Conservation (phyloP, 768 basidiomycete species). For the Termitomyces sp. region DNA sequence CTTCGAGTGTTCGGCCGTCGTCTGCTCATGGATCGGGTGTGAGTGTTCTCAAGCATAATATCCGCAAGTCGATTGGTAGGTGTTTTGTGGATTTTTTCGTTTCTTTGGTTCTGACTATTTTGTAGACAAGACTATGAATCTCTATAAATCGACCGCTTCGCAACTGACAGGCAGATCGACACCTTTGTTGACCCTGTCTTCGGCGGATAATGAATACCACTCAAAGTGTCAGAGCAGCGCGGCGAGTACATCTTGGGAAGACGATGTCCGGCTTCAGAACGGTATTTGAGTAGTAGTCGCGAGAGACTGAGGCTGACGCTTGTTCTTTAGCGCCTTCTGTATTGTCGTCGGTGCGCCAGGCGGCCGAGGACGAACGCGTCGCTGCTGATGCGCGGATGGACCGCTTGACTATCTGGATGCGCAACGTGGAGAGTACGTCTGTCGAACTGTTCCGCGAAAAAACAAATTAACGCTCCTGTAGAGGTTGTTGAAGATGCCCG, state of each 20-base stretch:
- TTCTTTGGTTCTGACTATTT: background rate
- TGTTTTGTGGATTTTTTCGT: background rate
- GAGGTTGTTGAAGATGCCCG: constrained; percentile 81
- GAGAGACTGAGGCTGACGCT: background rate
- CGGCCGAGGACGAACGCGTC: constrained; percentile 44
- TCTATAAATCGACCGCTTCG: constrained; percentile 60
- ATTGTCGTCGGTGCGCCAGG: constrained; percentile 48
- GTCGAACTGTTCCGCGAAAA: background rate
- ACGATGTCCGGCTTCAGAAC: constrained; percentile 36
- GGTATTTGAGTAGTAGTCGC: constrained; percentile 21
- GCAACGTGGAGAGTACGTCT: constrained; percentile 74
- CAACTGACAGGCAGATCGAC: constrained; percentile 39
- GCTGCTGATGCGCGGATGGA: constrained; percentile 54
- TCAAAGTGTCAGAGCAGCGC: constrained; percentile 19
- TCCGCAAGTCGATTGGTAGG: constrained; percentile 72
- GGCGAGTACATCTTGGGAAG: constrained; percentile 43
- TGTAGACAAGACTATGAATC: constrained; percentile 60
- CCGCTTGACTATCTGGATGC: constrained; percentile 78
- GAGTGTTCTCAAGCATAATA: constrained; percentile 56
- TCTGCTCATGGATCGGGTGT: constrained; percentile 24
- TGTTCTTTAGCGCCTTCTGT: constrained; percentile 39
- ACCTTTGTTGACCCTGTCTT: constrained; percentile 36
- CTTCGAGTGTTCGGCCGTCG: constrained; percentile 3
- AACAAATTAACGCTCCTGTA: constrained; percentile 23
- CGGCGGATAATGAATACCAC: constrained; percentile 18